Evolutionary conservation across 805 yeast genomes (phyloP).

Genomic region (Pichia gijzeniarum): DNA sequence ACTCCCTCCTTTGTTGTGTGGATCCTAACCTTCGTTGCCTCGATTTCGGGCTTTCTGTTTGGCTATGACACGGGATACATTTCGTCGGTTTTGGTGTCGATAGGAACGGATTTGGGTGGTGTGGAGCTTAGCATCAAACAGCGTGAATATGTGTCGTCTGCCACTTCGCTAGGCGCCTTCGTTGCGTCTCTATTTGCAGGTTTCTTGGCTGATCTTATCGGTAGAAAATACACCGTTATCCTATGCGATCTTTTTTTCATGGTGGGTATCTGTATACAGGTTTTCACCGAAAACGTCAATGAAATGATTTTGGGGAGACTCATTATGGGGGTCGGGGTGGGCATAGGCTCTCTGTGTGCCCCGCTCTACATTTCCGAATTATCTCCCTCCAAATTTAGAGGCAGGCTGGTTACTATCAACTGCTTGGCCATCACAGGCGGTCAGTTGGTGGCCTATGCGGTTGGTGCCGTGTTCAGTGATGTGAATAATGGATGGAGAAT

Average conservation of each 20-base stretch:
- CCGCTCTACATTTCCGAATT: constrained; percentile 50
- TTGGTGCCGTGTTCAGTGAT: constrained; percentile 42
- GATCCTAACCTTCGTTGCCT: constrained; percentile 22
- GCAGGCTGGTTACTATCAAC: constrained; percentile 46
- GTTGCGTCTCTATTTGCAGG: constrained; percentile 46
- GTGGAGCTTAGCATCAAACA: constrained; percentile 61
- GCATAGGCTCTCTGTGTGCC: constrained; percentile 47
- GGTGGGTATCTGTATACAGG: constrained; percentile 43
- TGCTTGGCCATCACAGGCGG: constrained; percentile 53
- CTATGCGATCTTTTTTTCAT: constrained; percentile 43
- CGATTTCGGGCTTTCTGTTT: constrained; percentile 54
- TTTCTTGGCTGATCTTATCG: constrained; percentile 40
- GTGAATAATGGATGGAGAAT: constrained; percentile 46
- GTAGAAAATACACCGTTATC: constrained; percentile 41
- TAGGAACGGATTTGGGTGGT: constrained; percentile 44
- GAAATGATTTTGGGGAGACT: constrained; percentile 49
- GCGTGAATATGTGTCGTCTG: constrained; percentile 56
- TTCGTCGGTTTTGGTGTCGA: constrained; percentile 47
- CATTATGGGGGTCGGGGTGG: constrained; percentile 50
- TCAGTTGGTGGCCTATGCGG: constrained; percentile 46
- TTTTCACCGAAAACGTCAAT: constrained; percentile 37
- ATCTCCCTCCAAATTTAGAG: constrained; percentile 47
- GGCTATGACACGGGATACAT: constrained; percentile 59
- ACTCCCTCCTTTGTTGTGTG: constrained; percentile 3
- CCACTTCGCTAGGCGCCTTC: constrained; percentile 51